Conservation (phyloP, 1,284 basidiomycete genomes). For the Tilletiopsis washingtonensis region DNA sequence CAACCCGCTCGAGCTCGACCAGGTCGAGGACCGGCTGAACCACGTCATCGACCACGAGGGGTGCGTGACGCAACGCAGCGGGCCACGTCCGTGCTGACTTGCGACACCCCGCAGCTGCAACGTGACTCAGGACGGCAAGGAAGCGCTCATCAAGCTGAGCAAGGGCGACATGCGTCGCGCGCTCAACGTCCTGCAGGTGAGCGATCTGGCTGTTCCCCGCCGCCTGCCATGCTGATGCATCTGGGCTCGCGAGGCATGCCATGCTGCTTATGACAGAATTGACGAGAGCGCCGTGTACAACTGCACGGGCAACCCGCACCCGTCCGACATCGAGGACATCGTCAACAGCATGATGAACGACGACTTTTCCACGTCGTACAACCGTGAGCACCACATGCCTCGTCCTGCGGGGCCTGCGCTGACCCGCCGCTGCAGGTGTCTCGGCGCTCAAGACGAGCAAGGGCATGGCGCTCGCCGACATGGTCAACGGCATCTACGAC, state of each 20-base stretch:
- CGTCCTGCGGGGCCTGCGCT: background rate
- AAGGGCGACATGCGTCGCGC: constrained; percentile 96
- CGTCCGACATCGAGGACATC: constrained; percentile 82
- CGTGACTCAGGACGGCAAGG: constrained; percentile 74
- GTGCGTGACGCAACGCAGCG: constrained; percentile 52
- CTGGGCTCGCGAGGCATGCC: constrained; percentile 62
- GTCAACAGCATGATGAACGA: constrained; percentile 93
- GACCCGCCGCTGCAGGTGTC: constrained; percentile 59
- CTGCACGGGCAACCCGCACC: constrained; percentile 93
- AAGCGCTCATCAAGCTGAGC: constrained; percentile 82
- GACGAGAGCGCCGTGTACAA: constrained; percentile 90
- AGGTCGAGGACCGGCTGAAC: constrained; percentile 75
- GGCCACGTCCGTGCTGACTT: background rate
- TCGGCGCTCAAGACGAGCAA: constrained; percentile 78
- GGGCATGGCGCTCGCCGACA: constrained; percentile 87
- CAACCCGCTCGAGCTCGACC: constrained; percentile 77
- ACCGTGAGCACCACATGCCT: constrained; percentile 60
- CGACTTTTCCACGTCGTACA: constrained; percentile 87
- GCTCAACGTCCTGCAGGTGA: constrained; percentile 77
- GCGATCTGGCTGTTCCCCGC: no score
- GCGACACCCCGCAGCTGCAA: constrained; percentile 59
- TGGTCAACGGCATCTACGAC: constrained; percentile 88
- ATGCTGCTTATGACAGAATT: constrained; percentile 80
- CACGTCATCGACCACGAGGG: constrained; percentile 75
- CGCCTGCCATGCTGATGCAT: background rate